Evolutionary conservation across 2,329 filamentous ascomycete species (phyloP).

Genomic region (Didymella pomorum): DNA sequence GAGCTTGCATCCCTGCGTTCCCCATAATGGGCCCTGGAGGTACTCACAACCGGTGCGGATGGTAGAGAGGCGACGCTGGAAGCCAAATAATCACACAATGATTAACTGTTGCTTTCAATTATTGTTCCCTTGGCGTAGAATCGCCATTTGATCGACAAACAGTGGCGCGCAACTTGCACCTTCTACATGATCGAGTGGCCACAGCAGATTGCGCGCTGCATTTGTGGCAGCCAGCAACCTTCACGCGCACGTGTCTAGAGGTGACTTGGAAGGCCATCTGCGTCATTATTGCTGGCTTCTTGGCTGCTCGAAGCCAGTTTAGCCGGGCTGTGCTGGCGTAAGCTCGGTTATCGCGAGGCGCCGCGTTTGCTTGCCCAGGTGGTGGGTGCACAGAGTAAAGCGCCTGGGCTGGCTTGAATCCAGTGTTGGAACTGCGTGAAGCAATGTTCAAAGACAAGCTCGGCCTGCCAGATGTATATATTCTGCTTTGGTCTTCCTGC

Average conservation of each 20-base stretch:
- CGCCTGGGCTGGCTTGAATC: not conserved
- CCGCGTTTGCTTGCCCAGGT: not conserved
- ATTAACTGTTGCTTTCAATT: not conserved
- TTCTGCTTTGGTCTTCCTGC: not conserved
- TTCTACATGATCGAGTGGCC: not conserved
- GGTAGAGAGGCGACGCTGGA: not conserved
- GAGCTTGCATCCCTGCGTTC: constrained; percentile 16
- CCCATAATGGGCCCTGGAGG: constrained; percentile 5
- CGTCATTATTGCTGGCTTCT: constrained; percentile 1
- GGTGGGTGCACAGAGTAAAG: not conserved
- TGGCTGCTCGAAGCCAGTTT: constrained; percentile 2
- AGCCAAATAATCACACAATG: not conserved
- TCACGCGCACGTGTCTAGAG: not conserved
- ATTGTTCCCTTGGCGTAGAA: too few relatives aligned
- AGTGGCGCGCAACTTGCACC: not conserved
- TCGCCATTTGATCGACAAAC: not conserved
- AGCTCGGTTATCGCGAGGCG: not conserved
- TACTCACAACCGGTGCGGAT: not conserved
- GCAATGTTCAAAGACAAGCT: not conserved
- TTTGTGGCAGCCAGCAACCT: not conserved
- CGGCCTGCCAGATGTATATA: not conserved
- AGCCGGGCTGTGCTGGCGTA: constrained; percentile 5
- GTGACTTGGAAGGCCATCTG: not conserved
- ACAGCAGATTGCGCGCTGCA: not conserved
- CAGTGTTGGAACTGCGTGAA: not conserved